Evolutionary conservation across 148 eudicot genomes (phyloP), one percentile per base, ranked within the genome.

Genomic region (Nepenthes mirabilis): DNA sequence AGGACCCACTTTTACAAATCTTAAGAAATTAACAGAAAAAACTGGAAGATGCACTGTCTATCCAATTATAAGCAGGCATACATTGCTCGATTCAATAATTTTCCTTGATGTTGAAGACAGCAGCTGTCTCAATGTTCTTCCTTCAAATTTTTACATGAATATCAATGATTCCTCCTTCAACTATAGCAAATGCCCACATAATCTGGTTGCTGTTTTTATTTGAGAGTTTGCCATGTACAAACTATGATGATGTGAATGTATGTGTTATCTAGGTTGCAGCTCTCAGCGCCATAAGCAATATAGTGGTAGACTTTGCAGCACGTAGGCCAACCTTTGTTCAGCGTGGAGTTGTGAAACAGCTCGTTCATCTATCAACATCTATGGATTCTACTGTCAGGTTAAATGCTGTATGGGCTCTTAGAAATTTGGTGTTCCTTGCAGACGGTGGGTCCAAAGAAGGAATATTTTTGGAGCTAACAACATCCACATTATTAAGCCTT

Each of bases 341-440:
- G 59, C 71, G 78, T 70, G 99, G 95, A 69, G 95, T 84, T 61
- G 72, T 81, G 68, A 89, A 77, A 72, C 84, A 84, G 67, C 95
- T 94, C 68, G 86, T 86, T 74, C 83, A 82, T 77, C 82, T 94
- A 49, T 80, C 97, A 55, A 80, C 79, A 79, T 89, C 97, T 43
- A 84, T 89, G 91, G 99, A 94, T 63, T 73, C 86, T 63, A 65
- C 80, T 60, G 60, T 86, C 57, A 82, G 97, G 75, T 64, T 79
- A 63, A 83, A 86, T 76, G 88, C 97, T 5, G 69, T 82, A 36
- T 78, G 97, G 80, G 95, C 88, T 66, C 79, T 89, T 58, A 82
- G 79, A 75, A 94, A 94, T 73, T 79, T 89, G 64, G 62, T 77
- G 36, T 94, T 94, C 74, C 83, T 76, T 53, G 76, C 83, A 37